Conservation (phyloP, 371 early-diverging fungal genomes). For the Mucor saturninus region DNA sequence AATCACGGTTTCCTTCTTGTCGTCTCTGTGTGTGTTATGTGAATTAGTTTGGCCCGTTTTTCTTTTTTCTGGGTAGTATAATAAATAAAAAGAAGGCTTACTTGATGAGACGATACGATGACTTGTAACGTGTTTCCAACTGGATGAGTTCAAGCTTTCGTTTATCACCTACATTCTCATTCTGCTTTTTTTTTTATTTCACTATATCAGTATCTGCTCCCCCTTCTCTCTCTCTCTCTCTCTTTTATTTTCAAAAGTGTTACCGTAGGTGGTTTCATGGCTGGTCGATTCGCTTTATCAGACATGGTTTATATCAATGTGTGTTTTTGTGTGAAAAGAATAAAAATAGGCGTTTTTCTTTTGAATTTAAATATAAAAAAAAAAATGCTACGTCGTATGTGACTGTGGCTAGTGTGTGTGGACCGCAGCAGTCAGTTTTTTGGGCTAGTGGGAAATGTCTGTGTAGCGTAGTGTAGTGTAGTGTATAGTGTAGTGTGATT, state of each 20-base stretch:
- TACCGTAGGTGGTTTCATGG: neutral
- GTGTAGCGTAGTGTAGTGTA: too few relatives aligned
- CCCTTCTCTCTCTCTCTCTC: too few relatives aligned
- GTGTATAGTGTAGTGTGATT: too few relatives aligned
- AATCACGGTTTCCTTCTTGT: conserved; percentile 31
- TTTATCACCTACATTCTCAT: conserved; percentile 10
- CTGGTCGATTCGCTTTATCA: conserved; percentile 1
- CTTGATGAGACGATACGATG: conserved; percentile 24
- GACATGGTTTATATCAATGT: neutral
- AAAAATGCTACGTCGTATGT: too few relatives aligned
- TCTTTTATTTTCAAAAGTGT: too few relatives aligned
- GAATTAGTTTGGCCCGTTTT: neutral
- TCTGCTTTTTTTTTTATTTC: neutral
- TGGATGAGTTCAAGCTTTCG: conserved; percentile 30
- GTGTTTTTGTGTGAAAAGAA: neutral
- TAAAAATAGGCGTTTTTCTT: neutral
- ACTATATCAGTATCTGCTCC: too few relatives aligned
- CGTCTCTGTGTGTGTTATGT: conserved; percentile 16
- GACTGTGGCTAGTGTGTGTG: too few relatives aligned
- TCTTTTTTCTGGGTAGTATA: neutral
- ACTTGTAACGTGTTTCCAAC: conserved; percentile 31
- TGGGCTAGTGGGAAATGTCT: too few relatives aligned
- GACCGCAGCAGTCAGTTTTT: too few relatives aligned
- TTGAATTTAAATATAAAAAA: too few relatives aligned
- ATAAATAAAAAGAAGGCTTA: neutral